A percentile compares a stretch with the other conserved stretches of the same genome.
These are phyloP conservation scores for Aspergillus eucalypticola DNA, from an alignment of 2,329 filamentous ascomycete genomes.

Conservation along the genomic window DNA sequence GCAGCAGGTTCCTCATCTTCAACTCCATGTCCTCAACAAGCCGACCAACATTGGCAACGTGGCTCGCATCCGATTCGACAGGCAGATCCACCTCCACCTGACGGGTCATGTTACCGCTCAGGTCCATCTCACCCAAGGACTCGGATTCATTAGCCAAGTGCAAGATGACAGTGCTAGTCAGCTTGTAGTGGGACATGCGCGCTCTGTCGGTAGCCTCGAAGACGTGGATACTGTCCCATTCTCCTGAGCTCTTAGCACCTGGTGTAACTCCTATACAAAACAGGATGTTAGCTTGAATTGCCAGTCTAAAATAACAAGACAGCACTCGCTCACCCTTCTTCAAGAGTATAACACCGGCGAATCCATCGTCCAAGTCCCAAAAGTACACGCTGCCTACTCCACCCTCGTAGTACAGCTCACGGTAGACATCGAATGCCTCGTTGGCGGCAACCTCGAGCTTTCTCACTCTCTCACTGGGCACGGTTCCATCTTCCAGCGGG, in stretches of 20 bases:
- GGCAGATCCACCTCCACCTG: slow-evolving; percentile 91
- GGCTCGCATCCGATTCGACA: slow-evolving; percentile 85
- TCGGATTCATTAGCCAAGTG: slow-evolving; percentile 71
- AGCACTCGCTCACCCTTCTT: slow-evolving; percentile 72
- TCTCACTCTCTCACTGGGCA: slow-evolving; percentile 85
- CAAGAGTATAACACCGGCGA: slow-evolving; percentile 89
- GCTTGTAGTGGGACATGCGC: slow-evolving; percentile 91
- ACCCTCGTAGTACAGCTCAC: slow-evolving; percentile 90
- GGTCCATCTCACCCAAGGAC: slow-evolving; percentile 79
- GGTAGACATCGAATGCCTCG: slow-evolving; percentile 94
- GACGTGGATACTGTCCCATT: slow-evolving; percentile 98
- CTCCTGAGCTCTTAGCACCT: slow-evolving; percentile 69
- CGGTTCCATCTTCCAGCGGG: slow-evolving; percentile 79
- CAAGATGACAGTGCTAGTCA: slow-evolving; percentile 94
- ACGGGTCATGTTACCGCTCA: slow-evolving; percentile 96
- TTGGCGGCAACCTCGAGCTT: slow-evolving; percentile 94
- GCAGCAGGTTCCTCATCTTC: slow-evolving; percentile 96
- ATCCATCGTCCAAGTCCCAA: slow-evolving; percentile 97
- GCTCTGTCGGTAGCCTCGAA: slow-evolving; percentile 94
- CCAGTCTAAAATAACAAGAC: neutral
- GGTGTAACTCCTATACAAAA: slow-evolving; percentile 60
- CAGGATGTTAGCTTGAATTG: neutral
- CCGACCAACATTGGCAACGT: slow-evolving; percentile 91
- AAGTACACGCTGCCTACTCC: slow-evolving; percentile 96
- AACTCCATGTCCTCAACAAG: slow-evolving; percentile 99